Base-by-base conservation (phyloP, 345 rosid species). In the Gossypioides kirkii region DNA sequence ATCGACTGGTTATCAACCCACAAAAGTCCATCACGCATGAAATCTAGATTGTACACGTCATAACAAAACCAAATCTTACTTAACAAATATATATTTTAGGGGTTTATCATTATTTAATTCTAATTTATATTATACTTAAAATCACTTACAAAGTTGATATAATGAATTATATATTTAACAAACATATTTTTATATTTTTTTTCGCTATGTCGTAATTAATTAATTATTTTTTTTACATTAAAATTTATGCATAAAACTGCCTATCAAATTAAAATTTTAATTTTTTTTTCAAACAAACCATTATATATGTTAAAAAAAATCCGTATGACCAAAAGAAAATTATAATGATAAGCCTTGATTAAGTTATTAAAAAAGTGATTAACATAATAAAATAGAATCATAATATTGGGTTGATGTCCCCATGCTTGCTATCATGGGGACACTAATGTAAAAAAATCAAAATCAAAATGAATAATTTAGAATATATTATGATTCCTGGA, bases 401-500 rank as follows among this genome's bases (percentile, higher is more conserved):
- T 59, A 73, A 70, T 73, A 43, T 14, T 2, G 18, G 76, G 74
- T 56, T 74, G 10, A 26, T 80, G 81, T 78, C 82, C 42, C 81
- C 77, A 0, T 82, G 84, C 47, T 54, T 18, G 50, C 43, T 53
- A 73, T 70, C 71, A 65, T 9, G 71, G 61, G 32, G 78, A 73
- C 84, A 81, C 32, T 58, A 17, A 22, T 70, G 32, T 70, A 8
- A 18, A 66, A 32, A n/a, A 64, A 73, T 32, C 54, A 26, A 59
- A 32, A 65, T 36, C 1, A 45, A 11, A 11, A 45, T 9, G 0
- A 45, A 55, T 2, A 22, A 22, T 20, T 26, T 53, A 53, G 0
- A 8, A 14, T 59, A 38, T 12, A 26, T 73, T 65, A 38, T 17
- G 3, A 38, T 20, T 55, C 28, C 36, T 16, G 45, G 65, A 61